Percentiles rank a stretch among this genome's conserved stretches.
Evolutionary conservation across 345 rosid genomes (phyloP).

Genomic region (Eucalyptus fibrosa): DNA sequence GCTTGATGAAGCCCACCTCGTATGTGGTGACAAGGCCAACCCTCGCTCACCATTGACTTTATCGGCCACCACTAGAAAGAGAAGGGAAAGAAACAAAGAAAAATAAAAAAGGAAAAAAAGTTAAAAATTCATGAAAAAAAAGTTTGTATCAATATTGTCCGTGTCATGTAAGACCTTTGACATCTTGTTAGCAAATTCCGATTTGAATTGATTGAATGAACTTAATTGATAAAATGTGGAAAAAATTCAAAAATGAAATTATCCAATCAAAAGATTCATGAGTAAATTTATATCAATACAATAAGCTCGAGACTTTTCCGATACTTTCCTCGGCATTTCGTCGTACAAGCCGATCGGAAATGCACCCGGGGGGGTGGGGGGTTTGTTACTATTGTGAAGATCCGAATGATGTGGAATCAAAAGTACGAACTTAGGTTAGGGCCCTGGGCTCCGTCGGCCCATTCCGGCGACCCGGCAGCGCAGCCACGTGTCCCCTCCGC

Average conservation of each 20-base stretch:
- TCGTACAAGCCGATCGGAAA: no score
- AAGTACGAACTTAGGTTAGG: no score
- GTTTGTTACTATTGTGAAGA: not conserved
- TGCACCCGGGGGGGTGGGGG: not conserved
- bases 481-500: not conserved
- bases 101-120: rapidly evolving
- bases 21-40: no score
- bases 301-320: no score
- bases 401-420: not conserved
- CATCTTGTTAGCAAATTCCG: rapidly evolving
- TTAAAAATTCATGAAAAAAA: no score
- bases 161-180: rapidly evolving
- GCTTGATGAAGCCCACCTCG: no score
- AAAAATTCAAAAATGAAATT: rapidly evolving
- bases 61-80: not conserved
- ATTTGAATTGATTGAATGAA: rapidly evolving
- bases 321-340: no score
- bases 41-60: no score
- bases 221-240: no score
- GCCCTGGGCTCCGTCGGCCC: not conserved
- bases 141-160: rapidly evolving
- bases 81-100: no score
- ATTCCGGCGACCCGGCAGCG: not conserved
- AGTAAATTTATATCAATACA: no score
- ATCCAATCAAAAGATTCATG: no score